Evolutionary conservation across 441 rosid genomes (phyloP), one percentile per base, ranked within the genome.

Genomic region (Populus hybrid): DNA sequence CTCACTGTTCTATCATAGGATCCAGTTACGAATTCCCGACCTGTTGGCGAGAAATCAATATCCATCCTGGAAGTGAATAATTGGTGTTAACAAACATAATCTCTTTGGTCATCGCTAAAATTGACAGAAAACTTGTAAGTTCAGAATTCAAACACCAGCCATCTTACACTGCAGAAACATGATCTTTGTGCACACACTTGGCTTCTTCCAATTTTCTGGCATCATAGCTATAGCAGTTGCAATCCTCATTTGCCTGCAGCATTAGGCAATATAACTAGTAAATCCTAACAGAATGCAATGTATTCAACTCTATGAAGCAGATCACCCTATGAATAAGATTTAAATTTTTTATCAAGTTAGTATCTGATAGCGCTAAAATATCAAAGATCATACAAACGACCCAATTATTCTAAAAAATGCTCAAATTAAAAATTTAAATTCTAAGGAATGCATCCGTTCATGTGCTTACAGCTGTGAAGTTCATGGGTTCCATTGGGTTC

Each of bases 401-500:
- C 42, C 3, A 70, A 65, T 46, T 38, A 64, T 71, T 66, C 70
- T 50, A n/a, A 57, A 30, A 28, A 59, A 18, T 24, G 57, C 38
- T 40, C 34, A 42, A 59, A 32, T 4, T 10, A 66, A 50, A 57
- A 46, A 30, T 10, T 12, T 3, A 23, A 3, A 71, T 75, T 32
- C 32, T 35, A 36, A 26, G 23, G 40, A 66, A 67, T 30, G 26
- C 23, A 20, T 59, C 20, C 8, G n/a, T 10, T 16, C 26, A 67
- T 72, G 61, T 76, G 69, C 99, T 91, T 90, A 96, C 99, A 81
- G 92, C 96, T 34, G 98, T 93, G 81, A 96, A 82, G 87, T 96
- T 96, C 98, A 94, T 88, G 14, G 99, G 99, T 90, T 96, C 98
- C 98, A 88, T 93, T 14, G 99, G 99, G 75, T 96, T 96, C 98